phyloP scores from a whole-genome alignment of 345 rosid genomes.

The Combretum micranthum region DNA sequence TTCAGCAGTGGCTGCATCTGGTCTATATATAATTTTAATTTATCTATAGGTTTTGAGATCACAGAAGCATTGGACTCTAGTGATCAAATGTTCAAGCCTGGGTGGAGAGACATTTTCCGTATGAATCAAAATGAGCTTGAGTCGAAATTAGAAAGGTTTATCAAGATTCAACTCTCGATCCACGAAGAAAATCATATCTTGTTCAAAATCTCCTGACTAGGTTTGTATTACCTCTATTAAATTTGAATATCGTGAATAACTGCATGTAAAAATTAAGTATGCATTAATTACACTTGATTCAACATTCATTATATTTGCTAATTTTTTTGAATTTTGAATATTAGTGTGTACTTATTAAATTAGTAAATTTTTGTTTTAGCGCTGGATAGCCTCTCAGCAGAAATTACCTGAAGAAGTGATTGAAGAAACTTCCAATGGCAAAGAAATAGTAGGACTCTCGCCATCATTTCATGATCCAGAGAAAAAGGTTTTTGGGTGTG shows the following conservation, averaged over 20 bases:
- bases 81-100: slow-evolving; percentile 86
- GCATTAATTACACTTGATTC: background rate
- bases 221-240: slow-evolving; percentile 17
- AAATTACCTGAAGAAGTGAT: slow-evolving; percentile 32
- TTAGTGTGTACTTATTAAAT: background rate
- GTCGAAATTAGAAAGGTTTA: slow-evolving; percentile 67
- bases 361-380: slow-evolving; percentile 24
- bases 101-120: slow-evolving; percentile 94
- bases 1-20: too few species aligned
- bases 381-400: slow-evolving; percentile 72
- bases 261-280: too few species aligned
- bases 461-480: slow-evolving; percentile 46
- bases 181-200: slow-evolving; percentile 61
- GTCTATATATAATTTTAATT: background rate
- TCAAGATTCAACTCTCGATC: slow-evolving; percentile 56
- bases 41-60: slow-evolving; percentile 36
- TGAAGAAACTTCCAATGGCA: slow-evolving; percentile 31
- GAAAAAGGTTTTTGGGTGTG: slow-evolving; percentile 50
- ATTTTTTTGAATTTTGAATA: slow-evolving; percentile 3
- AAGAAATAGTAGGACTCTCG: slow-evolving; percentile 28
- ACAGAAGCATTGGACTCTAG: slow-evolving; percentile 56
- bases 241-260: background rate
- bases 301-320: background rate
- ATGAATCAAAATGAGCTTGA: slow-evolving; percentile 74
- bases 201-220: slow-evolving; percentile 65